phyloP scores from a whole-genome alignment of 306 rosid genomes.

The Senna siamea region DNA sequence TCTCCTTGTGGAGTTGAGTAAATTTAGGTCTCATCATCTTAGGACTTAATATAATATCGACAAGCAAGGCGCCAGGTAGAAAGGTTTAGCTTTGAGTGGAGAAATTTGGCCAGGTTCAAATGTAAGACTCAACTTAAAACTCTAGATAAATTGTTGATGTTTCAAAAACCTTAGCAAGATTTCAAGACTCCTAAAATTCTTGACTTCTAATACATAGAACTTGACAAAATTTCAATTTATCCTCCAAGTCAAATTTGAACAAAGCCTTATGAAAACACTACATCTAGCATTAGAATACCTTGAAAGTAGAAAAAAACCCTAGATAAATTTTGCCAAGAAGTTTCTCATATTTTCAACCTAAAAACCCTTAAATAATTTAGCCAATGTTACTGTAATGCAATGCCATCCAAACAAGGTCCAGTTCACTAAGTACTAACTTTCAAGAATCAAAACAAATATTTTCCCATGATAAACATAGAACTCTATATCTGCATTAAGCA shows the following conservation, averaged over 20 bases:
- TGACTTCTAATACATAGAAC: background rate
- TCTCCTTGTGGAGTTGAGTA: no score
- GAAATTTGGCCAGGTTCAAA: no score
- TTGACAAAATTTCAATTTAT: background rate
- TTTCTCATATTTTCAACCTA: background rate
- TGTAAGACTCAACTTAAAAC: no score
- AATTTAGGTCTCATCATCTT: no score
- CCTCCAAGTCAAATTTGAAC: background rate
- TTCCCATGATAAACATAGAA: background rate
- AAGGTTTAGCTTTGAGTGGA: no score
- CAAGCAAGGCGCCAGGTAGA: no score
- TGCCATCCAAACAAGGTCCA: background rate
- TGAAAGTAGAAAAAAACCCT: background rate
- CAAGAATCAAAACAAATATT: background rate
- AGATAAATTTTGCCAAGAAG: background rate
- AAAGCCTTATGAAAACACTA: background rate
- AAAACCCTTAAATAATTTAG: background rate
- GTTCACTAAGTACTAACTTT: background rate
- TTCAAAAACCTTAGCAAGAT: background rate
- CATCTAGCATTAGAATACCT: background rate
- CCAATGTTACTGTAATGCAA: background rate
- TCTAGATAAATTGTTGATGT: background rate
- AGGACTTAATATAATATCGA: no score
- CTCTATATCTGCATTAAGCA: background rate
- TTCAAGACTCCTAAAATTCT: background rate